Base-by-base conservation (phyloP, 2,329 filamentous ascomycete species). In the Penicillium sp. region DNA sequence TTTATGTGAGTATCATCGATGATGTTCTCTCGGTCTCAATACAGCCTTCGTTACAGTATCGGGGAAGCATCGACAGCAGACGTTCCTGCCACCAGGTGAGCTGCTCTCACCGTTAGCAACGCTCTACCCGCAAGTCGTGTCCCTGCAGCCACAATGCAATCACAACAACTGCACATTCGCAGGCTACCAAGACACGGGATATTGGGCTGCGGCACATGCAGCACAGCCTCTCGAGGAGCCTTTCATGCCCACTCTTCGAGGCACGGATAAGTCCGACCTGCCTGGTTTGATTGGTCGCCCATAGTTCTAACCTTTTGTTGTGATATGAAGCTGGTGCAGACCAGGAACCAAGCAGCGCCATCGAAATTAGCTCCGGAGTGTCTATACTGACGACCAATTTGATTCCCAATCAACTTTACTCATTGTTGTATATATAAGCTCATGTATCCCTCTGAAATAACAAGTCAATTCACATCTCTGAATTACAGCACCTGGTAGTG, bases 51-150 rank as follows among this genome's bases (percentile, higher is more conserved):
- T 31, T n/a, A 2, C 21, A 71, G 64, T 62, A 59, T 50, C 66
- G 65, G 46, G 61, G 61, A 43, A 67, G 65, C 50, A 54, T 67
- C 43, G 65, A 71, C 22, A 64, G 63, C 46, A 65, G 63, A 58
- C 62, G 60, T 49, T 64, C 63, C 66, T 57, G 13, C 64, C 66
- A 11, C 63, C 66, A 40, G 66, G 67, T 47, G 66, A 70, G 46
- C 59, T 69, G 22, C 68, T 69, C 57, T 67, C 64, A 47, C 69
- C 70, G 34, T 61, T 74, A 21, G 66, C 65, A 34, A 50, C 59
- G 27, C 68, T 74, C 47, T 75, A 75, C 47, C 72, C 72, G 24
- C 72, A 74, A 53, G 72, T 75, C 29, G 62, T 67, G 13, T 70
- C 71, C 38, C 63, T 73, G 34, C 70, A 73, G 58, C 66, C 67